Evolutionary conservation across 345 rosid species (phyloP).

Genomic region (Eucalyptus rudis): DNA sequence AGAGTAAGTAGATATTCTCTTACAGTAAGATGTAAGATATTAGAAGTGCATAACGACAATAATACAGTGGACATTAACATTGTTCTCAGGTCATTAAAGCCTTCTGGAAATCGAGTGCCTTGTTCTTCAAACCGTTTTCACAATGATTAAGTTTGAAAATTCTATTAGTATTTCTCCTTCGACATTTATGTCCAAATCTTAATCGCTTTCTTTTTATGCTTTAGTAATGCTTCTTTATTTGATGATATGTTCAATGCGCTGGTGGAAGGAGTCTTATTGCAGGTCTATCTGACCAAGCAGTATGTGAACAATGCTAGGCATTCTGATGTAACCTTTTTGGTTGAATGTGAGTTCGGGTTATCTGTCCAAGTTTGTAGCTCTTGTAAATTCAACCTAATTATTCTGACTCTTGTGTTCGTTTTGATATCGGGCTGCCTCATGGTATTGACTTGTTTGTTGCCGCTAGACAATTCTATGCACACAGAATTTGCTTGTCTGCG

Average conservation of each 20-base stretch:
- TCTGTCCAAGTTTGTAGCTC: neutral
- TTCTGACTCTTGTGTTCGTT: neutral
- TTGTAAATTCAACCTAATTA: too few relatives aligned
- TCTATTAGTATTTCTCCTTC: neutral
- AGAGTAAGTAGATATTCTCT: neutral
- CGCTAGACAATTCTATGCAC: conserved; percentile 83
- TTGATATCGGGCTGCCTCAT: neutral
- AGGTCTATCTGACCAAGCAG: neutral
- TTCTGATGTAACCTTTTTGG: neutral
- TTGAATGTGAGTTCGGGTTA: neutral
- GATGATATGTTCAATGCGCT: neutral
- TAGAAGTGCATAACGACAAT: too few relatives aligned
- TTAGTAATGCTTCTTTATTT: too few relatives aligned
- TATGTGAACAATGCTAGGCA: neutral
- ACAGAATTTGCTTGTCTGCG: conserved; percentile 79
- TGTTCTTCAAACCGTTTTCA: too few relatives aligned
- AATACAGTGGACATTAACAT: neutral
- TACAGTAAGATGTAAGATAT: too few relatives aligned
- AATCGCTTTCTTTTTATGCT: too few relatives aligned
- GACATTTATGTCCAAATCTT: neutral
- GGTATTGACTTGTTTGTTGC: conserved; percentile 1
- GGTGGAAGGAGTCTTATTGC: neutral
- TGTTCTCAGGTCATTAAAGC: neutral
- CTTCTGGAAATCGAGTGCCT: neutral
- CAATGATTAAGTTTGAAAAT: neutral